Percentiles rank a stretch among this genome's conserved stretches.
phyloP scores from a whole-genome alignment of 2,329 filamentous ascomycete species.

The Fusarium algeriense region DNA sequence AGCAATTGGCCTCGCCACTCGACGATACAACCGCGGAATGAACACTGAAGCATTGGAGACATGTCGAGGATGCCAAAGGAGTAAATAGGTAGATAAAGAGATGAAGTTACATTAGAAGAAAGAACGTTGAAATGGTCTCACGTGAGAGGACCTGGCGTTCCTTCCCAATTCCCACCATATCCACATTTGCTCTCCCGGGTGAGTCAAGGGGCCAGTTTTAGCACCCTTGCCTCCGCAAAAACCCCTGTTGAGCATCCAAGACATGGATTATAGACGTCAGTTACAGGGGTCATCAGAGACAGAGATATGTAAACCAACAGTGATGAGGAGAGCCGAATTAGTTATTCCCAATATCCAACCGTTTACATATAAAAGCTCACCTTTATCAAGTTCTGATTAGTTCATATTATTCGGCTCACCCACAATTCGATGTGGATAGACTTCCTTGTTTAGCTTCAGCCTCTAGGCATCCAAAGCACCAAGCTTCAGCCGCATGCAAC shows the following conservation, averaged over 20 bases:
- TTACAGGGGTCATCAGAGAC: slow-evolving; percentile 7
- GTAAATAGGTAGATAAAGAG: background rate
- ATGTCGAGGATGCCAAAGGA: rapidly evolving
- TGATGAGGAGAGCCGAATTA: background rate
- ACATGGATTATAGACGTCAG: background rate
- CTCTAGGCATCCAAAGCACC: slow-evolving; percentile 31
- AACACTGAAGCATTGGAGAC: rapidly evolving
- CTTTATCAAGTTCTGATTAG: background rate
- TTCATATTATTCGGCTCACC: background rate
- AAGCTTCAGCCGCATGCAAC: slow-evolving; percentile 32
- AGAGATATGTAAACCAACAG: background rate
- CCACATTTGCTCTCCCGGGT: slow-evolving; percentile 32
- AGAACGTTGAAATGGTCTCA: slow-evolving; percentile 15
- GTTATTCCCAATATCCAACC: too few species aligned
- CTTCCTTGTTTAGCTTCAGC: slow-evolving; percentile 13
- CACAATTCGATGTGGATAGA: slow-evolving; percentile 5
- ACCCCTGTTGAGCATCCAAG: background rate
- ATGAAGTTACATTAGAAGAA: background rate
- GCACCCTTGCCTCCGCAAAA: background rate
- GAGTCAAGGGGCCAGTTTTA: slow-evolving; percentile 40
- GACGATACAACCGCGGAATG: background rate
- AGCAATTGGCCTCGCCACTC: background rate
- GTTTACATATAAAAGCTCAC: background rate
- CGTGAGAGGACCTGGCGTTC: slow-evolving; percentile 5
- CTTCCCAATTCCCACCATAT: background rate